A percentile compares a stretch with the other conserved stretches of the same genome.
Conservation (phyloP, 768 basidiomycete genomes). For the Boletus subparvulus region DNA sequence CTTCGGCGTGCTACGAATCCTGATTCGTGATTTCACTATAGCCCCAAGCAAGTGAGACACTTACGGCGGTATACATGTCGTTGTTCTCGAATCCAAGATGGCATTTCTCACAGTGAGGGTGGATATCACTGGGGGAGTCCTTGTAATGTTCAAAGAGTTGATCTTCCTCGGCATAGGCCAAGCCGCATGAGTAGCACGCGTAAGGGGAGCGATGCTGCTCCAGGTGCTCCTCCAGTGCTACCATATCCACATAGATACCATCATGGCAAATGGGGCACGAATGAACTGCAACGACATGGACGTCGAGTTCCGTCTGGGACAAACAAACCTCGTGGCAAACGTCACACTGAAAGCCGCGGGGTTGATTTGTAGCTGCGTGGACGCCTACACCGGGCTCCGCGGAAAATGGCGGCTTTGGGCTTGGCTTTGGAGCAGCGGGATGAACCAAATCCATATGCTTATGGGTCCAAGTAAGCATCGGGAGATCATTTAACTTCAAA, state of each 20-base stretch:
- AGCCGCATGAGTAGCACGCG: constrained; percentile 22
- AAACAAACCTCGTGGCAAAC: constrained; percentile 24
- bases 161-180: constrained; percentile 33
- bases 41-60: background rate
- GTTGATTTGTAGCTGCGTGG: background rate
- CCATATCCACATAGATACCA: constrained; percentile 28
- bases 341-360: constrained; percentile 16
- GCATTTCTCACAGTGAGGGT: constrained; percentile 39
- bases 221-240: constrained; percentile 28
- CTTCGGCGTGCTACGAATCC: constrained; percentile 38
- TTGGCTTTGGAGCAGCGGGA: constrained; percentile 13
- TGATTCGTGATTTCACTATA: constrained; percentile 1
- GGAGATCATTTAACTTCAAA: constrained; percentile 4
- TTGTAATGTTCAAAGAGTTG: constrained; percentile 41
- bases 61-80: constrained; percentile 30
- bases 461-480: constrained; percentile 8
- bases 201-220: constrained; percentile 31
- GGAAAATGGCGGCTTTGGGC: constrained; percentile 10
- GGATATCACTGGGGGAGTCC: constrained; percentile 33
- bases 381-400: constrained; percentile 5
- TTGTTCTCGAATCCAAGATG: constrained; percentile 36
- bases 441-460: constrained; percentile 22
- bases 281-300: constrained; percentile 30
- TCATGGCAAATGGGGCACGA: constrained; percentile 36
- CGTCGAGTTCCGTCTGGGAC: constrained; percentile 29